Percentiles rank a stretch among this genome's conserved stretches.
Evolutionary conservation across 805 yeast species (phyloP).

Genomic region (Starmerella asiatica): DNA sequence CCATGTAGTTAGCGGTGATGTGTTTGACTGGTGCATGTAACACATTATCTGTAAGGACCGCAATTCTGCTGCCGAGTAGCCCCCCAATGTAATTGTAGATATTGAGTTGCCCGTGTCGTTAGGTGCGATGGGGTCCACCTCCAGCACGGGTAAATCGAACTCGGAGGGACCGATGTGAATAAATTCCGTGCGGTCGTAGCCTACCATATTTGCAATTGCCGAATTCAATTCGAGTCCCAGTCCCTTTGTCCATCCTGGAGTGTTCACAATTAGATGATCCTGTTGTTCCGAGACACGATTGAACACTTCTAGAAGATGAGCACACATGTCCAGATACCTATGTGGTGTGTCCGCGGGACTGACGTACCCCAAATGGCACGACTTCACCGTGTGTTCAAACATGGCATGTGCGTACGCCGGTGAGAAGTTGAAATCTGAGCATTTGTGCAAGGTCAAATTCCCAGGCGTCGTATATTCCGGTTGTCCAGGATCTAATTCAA

Average conservation of each 20-base stretch:
- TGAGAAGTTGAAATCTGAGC: conserved; percentile 31
- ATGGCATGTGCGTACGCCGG: conserved; percentile 27
- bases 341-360: conserved; percentile 58
- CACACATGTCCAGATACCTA: conserved; percentile 36
- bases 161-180: conserved; percentile 40
- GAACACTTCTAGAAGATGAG: conserved; percentile 31
- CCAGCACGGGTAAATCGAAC: conserved; percentile 10
- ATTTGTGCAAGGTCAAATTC: conserved; percentile 41
- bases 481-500: conserved; percentile 86
- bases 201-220: conserved; percentile 29
- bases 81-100: conserved; percentile 26
- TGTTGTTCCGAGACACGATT: background rate
- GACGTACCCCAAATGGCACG: conserved; percentile 45
- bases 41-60: conserved; percentile 21
- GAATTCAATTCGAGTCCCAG: conserved; percentile 58
- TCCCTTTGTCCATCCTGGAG: conserved; percentile 90
- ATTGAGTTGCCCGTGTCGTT: background rate
- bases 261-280: conserved; percentile 43
- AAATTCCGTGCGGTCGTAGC: conserved; percentile 39
- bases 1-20: conserved; percentile 26
- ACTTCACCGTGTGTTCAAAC: conserved; percentile 15
- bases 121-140: conserved; percentile 6
- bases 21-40: conserved; percentile 21
- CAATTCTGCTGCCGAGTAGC: conserved; percentile 20
- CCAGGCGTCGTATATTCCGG: conserved; percentile 66